These are phyloP conservation scores for Diplodia scrobiculata DNA, from an alignment of 2,329 filamentous ascomycete genomes.

Conservation along the genomic window DNA sequence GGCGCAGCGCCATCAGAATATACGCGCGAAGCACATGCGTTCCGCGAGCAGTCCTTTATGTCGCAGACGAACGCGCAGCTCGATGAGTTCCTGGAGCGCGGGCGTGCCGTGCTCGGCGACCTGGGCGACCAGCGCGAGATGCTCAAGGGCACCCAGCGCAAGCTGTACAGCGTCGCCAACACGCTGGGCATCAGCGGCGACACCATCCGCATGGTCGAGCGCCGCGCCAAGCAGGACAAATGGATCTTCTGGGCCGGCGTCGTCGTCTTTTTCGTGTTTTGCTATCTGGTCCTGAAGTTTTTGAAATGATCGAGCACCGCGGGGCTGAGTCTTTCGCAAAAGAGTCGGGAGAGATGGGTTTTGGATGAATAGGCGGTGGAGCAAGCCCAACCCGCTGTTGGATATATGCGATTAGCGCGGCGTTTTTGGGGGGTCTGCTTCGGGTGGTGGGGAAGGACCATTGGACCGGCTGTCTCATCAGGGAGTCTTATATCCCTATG, in stretches of 20 bases:
- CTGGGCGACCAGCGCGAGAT: conserved; percentile 88
- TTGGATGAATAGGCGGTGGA: background rate
- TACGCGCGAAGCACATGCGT: conserved; percentile 74
- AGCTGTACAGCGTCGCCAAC: conserved; percentile 88
- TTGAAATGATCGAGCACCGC: conserved; percentile 57
- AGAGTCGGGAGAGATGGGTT: background rate
- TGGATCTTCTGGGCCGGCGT: conserved; percentile 95
- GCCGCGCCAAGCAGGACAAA: conserved; percentile 90
- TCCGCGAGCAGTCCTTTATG: conserved; percentile 89
- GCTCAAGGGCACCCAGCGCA: conserved; percentile 89
- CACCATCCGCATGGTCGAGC: conserved; percentile 94
- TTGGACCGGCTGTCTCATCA: background rate
- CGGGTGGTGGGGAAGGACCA: background rate
- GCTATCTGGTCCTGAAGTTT: conserved; percentile 86
- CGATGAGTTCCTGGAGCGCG: conserved; percentile 91
- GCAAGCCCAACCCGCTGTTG: background rate
- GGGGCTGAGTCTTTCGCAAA: too few relatives aligned
- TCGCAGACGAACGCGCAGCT: conserved; percentile 77
- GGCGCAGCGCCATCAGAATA: conserved; percentile 58
- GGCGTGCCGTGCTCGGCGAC: conserved; percentile 86
- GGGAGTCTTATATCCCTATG: background rate
- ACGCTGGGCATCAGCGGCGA: conserved; percentile 91
- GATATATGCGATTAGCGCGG: conserved; percentile 19
- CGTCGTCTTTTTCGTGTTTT: conserved; percentile 84
- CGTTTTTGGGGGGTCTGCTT: conserved; percentile 8